These are phyloP conservation scores for Hymenoscyphus scutula DNA, from an alignment of 2,329 filamentous ascomycete species.

Conservation along the genomic window DNA sequence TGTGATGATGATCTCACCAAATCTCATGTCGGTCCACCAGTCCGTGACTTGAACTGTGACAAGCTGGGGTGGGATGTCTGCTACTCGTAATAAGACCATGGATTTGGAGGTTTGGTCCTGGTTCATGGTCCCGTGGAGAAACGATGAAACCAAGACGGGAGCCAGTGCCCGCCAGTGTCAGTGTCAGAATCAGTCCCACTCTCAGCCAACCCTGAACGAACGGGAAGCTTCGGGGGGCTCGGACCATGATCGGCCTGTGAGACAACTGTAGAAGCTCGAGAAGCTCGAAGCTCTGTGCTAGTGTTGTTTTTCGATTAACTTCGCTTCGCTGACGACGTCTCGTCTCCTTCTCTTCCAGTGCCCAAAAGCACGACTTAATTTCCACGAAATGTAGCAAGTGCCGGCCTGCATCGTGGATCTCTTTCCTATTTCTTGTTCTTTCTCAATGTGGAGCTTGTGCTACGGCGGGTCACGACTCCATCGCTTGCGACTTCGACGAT, in stretches of 20 bases:
- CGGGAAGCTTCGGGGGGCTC: neutral
- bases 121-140: neutral
- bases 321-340: neutral
- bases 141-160: conserved; percentile 2
- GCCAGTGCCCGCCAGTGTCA: neutral
- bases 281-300: conserved; percentile 2
- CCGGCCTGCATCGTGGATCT: neutral
- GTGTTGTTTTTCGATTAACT: neutral
- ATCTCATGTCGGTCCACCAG: no score
- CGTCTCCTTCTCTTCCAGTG: neutral
- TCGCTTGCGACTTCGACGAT: neutral
- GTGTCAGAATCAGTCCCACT: neutral
- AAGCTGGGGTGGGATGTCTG: no score
- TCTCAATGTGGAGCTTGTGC: neutral
- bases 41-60: no score
- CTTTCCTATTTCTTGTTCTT: neutral
- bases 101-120: neutral
- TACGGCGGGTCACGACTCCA: neutral
- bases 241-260: conserved; percentile 2
- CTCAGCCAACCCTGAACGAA: neutral
- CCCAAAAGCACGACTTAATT: neutral
- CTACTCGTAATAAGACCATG: neutral
- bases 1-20: neutral
- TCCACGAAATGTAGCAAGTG: neutral
- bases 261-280: neutral